Evolutionary conservation across 2,329 filamentous ascomycete species (phyloP), one percentile per base, ranked within the genome.

Genomic region (Colletotrichum zoysiae): DNA sequence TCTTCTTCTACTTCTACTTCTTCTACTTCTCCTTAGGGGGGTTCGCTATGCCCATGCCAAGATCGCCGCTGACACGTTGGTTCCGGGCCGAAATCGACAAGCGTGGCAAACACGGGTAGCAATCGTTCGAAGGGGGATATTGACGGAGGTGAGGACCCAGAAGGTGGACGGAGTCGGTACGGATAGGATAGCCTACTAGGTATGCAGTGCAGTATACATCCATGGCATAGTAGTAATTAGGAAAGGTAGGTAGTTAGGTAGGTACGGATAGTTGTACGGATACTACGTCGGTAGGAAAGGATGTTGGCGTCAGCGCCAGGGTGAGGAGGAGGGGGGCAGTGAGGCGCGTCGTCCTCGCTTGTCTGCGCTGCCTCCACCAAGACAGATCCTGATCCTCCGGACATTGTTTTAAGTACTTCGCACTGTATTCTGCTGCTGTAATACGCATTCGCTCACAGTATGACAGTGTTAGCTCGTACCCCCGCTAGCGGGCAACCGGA

Each of bases 311-410:
- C 33, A 48, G 20, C 53, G 64, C 33, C 51, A 62, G 3, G 26
- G 26, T 1, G 26, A 3, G 26, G 26, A 26, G 26, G 26, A 5
- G 44, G 58, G 51, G 65, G 58, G 63, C 23, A n/a, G 62, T 30
- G 55, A 59, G 61, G 61, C 35, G 46, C 60, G n/a, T 64, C 35
- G 48, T 60, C 50, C 50, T 68, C 53, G 69, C 65, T 65, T 65
- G 59, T 69, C 53, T 48, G 42, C 48, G 33, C 69, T 64, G 59
- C 69, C 65, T 61, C 57, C 69, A 71, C 51, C 46, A 26, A 48
- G 42, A 16, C 68, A 51, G 50, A 71, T 68, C 69, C 69, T 63
- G 50, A 71, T 68, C 69, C 69, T 63, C 44, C 65, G 23, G 35
- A 53, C n/a, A 46, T 55, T 64, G 5, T 12, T 9, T 0, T 2